These are phyloP conservation scores for Neurospora cerealis DNA, from an alignment of 495 filamentous ascomycete genomes.

Conservation along the genomic window DNA sequence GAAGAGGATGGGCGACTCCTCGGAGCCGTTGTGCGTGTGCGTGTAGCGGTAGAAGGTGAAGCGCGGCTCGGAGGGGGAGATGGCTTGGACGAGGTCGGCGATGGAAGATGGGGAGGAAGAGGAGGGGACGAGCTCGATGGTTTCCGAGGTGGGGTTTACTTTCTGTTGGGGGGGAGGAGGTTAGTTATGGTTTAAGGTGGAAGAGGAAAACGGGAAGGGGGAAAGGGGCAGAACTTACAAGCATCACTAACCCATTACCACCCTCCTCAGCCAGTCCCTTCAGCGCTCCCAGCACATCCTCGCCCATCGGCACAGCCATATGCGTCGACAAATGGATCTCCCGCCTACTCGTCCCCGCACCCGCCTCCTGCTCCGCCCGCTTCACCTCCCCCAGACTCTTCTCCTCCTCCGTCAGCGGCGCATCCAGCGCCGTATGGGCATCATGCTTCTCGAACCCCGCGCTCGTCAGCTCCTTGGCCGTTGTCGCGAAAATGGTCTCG, in stretches of 20 bases:
- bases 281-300: constrained; percentile 58
- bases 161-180: constrained; percentile 30
- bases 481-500: constrained; percentile 67
- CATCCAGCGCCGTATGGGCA: constrained; percentile 51
- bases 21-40: constrained; percentile 40
- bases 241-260: constrained; percentile 58
- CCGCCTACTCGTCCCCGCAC: constrained; percentile 55
- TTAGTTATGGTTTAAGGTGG: background rate
- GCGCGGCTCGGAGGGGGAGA: constrained; percentile 73
- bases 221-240: constrained; percentile 46
- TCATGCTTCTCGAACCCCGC: constrained; percentile 73
- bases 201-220: background rate
- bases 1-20: constrained; percentile 66
- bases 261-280: constrained; percentile 42
- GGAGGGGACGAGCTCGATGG: constrained; percentile 57
- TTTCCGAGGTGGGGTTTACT: constrained; percentile 69
- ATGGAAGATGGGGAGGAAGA: constrained; percentile 35
- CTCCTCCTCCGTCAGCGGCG: constrained; percentile 86
- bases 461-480: constrained; percentile 56
- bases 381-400: constrained; percentile 63
- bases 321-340: constrained; percentile 49
- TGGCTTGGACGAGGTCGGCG: constrained; percentile 45
- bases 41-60: constrained; percentile 82
- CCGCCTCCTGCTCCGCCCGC: constrained; percentile 69
- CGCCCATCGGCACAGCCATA: constrained; percentile 56